A percentile compares a stretch with the other conserved stretches of the same genome.
Evolutionary conservation across 2,329 filamentous ascomycete species (phyloP).

Genomic region (Oidium heveae): DNA sequence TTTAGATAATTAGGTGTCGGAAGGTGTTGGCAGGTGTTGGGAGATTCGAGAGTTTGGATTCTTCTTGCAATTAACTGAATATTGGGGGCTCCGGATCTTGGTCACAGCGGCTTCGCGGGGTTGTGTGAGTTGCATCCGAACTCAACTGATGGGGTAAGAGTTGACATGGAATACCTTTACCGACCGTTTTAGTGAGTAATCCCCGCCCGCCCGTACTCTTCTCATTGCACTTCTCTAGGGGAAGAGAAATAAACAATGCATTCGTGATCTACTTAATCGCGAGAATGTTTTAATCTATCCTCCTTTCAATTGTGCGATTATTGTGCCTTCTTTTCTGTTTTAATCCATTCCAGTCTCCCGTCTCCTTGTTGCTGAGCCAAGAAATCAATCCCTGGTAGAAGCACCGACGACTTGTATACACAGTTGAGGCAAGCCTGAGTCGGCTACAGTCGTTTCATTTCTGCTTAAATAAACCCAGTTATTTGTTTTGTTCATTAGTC

Average conservation of each 20-base stretch:
- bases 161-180: not conserved
- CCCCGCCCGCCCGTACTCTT: no score
- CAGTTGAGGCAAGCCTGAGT: not conserved
- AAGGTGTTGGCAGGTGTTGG: not conserved
- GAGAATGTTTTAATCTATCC: not conserved
- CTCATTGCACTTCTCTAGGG: no score
- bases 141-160: not conserved
- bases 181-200: no score
- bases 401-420: not conserved
- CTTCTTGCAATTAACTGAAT: no score
- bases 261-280: not conserved
- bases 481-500: not conserved
- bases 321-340: not conserved
- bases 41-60: no score
- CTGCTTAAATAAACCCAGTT: not conserved
- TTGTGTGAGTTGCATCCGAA: not conserved
- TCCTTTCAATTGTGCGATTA: not conserved
- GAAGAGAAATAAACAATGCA: no score
- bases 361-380: not conserved
- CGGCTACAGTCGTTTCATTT: not conserved
- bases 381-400: not conserved
- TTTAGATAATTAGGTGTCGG: not conserved
- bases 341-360: not conserved
- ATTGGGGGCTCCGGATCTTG: not conserved
- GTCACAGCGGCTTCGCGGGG: not conserved